Base-by-base conservation (phyloP, 1,284 basidiomycete genomes). In the Fomitopsis pinicola region DNA sequence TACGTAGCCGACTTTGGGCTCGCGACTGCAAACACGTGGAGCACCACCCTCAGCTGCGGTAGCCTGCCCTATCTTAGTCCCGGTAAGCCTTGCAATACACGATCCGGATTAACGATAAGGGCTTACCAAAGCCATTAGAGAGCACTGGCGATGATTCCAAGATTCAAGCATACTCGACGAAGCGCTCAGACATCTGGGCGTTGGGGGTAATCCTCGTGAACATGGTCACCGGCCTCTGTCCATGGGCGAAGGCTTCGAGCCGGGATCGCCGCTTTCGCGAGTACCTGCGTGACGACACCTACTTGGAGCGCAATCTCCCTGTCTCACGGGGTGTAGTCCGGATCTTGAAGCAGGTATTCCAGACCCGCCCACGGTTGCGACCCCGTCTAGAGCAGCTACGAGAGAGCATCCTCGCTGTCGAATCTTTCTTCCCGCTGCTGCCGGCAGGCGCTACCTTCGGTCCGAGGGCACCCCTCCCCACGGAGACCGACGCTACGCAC, bases 151-250 rank as follows among this genome's bases (percentile, higher is more conserved):
- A 10, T 19, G 52, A 68, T 68, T 22, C 35, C 42, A 7, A 59
- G 0, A 59, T 57, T 3, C 53, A 52, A 0, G 35, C 66, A 3
- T 73, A 73, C 63, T 63, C 64, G 30, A 63, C 69, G 0, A 63
- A 64, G 15, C 60, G 62, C 15, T 68, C 69, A 60, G 72, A 73
- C 58, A 59, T 73, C 40, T 73, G 72, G 72, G 64, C 72, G 1
- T 63, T 73, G 12, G 72, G 72, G 35, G 63, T 72, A 56, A 69
- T 73, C 62, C 65, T 73, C 53, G 66, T 67, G 53, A 97, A 96
- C 75, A 84, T 98, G 76, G 88, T 94, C 44, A 91, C 91, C 62
- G 91, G 92, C 19, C 86, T 90, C 48, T 94, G 92, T 71, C 95
- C 94, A 2, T 98, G 97, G 97, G 84, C 85, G 64, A 81, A 84